Base-by-base conservation (phyloP, 2,329 filamentous ascomycete genomes). In the Phialocephala subalpina region DNA sequence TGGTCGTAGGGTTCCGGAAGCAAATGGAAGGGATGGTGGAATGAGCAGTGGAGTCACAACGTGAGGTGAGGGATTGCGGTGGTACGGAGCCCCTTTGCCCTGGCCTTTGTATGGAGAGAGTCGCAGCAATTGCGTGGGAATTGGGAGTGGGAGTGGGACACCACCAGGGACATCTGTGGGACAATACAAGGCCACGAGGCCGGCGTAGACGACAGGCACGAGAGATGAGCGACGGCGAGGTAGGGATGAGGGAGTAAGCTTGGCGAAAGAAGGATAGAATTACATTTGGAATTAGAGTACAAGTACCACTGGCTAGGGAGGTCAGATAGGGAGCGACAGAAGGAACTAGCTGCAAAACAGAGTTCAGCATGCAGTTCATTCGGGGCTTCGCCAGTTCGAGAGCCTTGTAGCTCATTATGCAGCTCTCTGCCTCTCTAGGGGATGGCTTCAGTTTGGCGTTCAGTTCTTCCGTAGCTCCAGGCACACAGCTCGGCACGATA, bases 161-260 rank as follows among this genome's bases (percentile, higher is more conserved):
- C n/a, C n/a, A n/a, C n/a, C n/a, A n/a, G n/a, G n/a, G n/a, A n/a
- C n/a, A n/a, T n/a, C n/a, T n/a, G 16, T 52, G 47, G 49, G 8
- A 49, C 45, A 49, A 25, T 25, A 49, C 20, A 49, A 53, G 49
- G 25, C 49, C 49, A 53, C 49, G 25, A 53, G 49, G 49, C 49
- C 49, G 49, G 27, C 8, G 20, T 9, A 52, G 20, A 25, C 47
- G 20, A 25, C 7, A 29, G 8, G 16, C 47, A 22, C 25, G 47
- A 5, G 47, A 52, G 47, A 49, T 49, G 42, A 40, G 36, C 36
- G 36, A 40, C 36, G 36, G 36, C 14, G 40, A 42, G 12, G 29
- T 33, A 4, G 9, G 40, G 40, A 18, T n/a, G n/a, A 16, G 40
- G 40, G 18, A n/a, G 40, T 16, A n/a, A 16, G 40, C 45, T 49